Percentiles rank a stretch among this genome's conserved stretches.
Conservation (phyloP, 202 grass and related monocot genomes). For the Brachypodium distachyon region DNA sequence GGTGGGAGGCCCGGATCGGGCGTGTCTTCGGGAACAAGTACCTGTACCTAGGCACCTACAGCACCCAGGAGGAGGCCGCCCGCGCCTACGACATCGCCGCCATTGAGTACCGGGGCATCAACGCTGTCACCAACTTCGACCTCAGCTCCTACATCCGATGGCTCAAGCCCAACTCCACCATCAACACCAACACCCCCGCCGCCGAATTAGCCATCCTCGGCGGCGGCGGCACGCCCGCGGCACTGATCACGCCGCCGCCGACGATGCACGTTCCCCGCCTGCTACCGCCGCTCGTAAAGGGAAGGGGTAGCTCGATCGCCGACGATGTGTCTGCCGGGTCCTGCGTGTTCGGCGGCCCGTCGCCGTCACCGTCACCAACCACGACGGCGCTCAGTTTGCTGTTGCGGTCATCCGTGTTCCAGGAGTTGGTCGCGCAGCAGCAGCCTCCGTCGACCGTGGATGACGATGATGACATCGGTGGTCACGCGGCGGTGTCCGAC, state of each 20-base stretch:
- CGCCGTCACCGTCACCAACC: conserved; percentile 6
- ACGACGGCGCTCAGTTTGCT: conserved; percentile 52
- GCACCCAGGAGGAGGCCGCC: conserved; percentile 63
- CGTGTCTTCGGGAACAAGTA: conserved; percentile 76
- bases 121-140: conserved; percentile 83
- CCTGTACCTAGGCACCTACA: conserved; percentile 71
- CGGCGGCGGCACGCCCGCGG: not conserved
- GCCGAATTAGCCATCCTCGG: not conserved
- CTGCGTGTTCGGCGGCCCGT: not conserved
- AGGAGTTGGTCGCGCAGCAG: conserved; percentile 40
- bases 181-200: not conserved
- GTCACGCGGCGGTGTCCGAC: not conserved
- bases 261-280: not conserved
- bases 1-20: conserved; percentile 74
- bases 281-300: no score
- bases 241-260: not conserved
- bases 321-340: no score
- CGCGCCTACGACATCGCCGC: conserved; percentile 74
- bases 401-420: conserved; percentile 49
- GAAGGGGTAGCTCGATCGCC: no score
- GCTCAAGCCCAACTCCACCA: conserved; percentile 60
- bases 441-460: not conserved
- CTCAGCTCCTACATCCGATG: conserved; percentile 68
- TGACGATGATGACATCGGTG: not conserved
- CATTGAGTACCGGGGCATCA: conserved; percentile 70